Evolutionary conservation across 2,329 filamentous ascomycete genomes (phyloP).

Genomic region (Chalara sp.): DNA sequence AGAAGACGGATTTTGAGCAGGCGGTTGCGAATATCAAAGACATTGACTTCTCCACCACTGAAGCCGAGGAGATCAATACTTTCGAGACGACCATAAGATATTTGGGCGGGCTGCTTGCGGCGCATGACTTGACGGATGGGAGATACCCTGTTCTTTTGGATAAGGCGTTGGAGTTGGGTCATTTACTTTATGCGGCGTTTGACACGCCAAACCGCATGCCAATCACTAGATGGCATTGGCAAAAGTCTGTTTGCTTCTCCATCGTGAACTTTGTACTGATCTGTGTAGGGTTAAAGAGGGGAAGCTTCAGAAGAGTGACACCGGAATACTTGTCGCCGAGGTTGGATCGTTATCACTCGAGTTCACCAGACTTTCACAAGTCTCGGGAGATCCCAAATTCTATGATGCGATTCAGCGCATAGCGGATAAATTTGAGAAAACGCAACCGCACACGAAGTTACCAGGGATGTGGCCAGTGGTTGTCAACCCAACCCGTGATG

Average conservation of each 20-base stretch:
- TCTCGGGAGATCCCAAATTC: constrained; percentile 52
- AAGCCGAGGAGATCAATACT: constrained; percentile 21
- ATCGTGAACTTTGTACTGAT: neutral
- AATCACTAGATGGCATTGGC: constrained; percentile 29
- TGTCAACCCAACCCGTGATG: constrained; percentile 43
- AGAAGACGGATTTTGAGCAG: constrained; percentile 66
- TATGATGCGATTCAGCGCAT: constrained; percentile 54
- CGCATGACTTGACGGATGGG: constrained; percentile 27
- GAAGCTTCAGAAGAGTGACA: constrained; percentile 51
- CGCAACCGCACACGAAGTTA: constrained; percentile 44
- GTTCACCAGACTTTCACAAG: constrained; percentile 53
- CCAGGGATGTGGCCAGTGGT: constrained; percentile 55
- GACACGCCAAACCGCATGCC: constrained; percentile 48
- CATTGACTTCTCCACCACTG: constrained; percentile 35
- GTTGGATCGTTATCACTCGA: constrained; percentile 52
- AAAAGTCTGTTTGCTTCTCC: neutral
- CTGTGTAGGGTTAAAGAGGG: constrained; percentile 9
- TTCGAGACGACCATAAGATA: constrained; percentile 34
- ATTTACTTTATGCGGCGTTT: constrained; percentile 32
- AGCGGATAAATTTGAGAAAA: constrained; percentile 43
- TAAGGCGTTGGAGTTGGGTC: constrained; percentile 25
- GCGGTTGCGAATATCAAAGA: constrained; percentile 54
- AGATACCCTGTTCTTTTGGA: constrained; percentile 15
- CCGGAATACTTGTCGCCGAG: constrained; percentile 38
- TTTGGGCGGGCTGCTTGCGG: constrained; percentile 30